Evolutionary conservation across 768 basidiomycete species (phyloP), one percentile per base, ranked within the genome.

Genomic region (Leccinellum albellum): DNA sequence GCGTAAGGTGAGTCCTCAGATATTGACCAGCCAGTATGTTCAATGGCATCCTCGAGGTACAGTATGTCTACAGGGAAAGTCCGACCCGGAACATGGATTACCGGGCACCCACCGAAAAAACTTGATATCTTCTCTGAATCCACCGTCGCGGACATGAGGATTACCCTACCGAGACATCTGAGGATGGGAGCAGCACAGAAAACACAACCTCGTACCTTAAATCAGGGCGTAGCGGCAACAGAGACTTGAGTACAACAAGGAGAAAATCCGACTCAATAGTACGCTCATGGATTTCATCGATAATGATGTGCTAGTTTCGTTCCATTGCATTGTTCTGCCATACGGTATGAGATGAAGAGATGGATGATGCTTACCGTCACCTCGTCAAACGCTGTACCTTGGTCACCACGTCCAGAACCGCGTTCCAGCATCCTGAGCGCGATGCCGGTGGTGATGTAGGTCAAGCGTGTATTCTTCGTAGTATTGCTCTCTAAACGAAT

Each of bases 231-330:
- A 87, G 83, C 54, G 79, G 73, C 51, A 97, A 72, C 32, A 98
- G 75, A 15, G 89, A 86, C 72, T 92, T 94, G 53, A 99, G 79
- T 6, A 98, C 92, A 62, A 98, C 93, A 31, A 99, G 78, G 31
- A 99, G 80, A 75, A 99, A 99, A 71, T 98, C 96, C 0, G 93
- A 95, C 68, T 99, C 96, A 62, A 99, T 97, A 7, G 88, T 92
- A 21, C 96, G 87, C 75, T 99, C 96, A 66, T 99, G 96, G 48
- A 97, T 92, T 86, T 99, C 96, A 63, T 99, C 96, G 44, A 98
- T 88, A 57, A 99, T 88, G 68, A 99, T 86, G 66, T 97, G 94
- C 91, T 94, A 52, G 17, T 35, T 60, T 53, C 35, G 23, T 15
- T 13, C 24, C 50, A 21, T 61, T 44, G 50, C 23, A 54, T 21